Evolutionary conservation across 345 rosid genomes (phyloP), one percentile per base, ranked within the genome.

Genomic region (Schrenkiella parvula): DNA sequence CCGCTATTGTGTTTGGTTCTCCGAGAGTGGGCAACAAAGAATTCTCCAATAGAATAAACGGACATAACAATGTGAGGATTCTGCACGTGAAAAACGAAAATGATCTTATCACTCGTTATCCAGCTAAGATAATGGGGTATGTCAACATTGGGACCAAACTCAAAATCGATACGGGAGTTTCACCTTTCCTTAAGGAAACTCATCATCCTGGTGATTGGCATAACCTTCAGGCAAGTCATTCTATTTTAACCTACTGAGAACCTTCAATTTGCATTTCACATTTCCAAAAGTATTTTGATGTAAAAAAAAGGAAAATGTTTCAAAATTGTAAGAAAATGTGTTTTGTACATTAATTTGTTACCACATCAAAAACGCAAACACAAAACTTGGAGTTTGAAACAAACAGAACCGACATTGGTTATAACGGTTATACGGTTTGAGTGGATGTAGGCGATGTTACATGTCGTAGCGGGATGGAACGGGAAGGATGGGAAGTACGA

Each of bases 161-260:
- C 21, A 83, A 73, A 67, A 92, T 92, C 34, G 95, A 90, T 51
- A 81, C 90, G 0, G 75, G 95, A 76, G 83, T 84, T 54, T 87
- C 96, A 6, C 84, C 88, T 14, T 52, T 42, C 71, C 81, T 92
- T 72, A 87, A 86, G 70, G 88, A 83, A 17, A 88, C 98, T 19
- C 84, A 60, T 81, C 84, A 86, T 29, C 87, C 91, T 5, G 73
- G 98, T 63, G 93, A 88, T 31, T 89, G 98, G 96, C 96, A 92
- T 69, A 89, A 89, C 71, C 79, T 74, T 0, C 73, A 74, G 78
- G 73, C 47, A 59, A 74, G 62, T 60, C 41, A 48, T 18, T 63
- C 2, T 57, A 9, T 34, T 57, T 70, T 10, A 32, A 32, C 10
- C 35, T 32, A 32, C 5, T 31, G 34, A 6, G 8, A 31, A n/a